These are phyloP conservation scores for Botryosphaeria dothidea DNA, from an alignment of 2,329 filamentous ascomycete genomes.

Conservation along the genomic window DNA sequence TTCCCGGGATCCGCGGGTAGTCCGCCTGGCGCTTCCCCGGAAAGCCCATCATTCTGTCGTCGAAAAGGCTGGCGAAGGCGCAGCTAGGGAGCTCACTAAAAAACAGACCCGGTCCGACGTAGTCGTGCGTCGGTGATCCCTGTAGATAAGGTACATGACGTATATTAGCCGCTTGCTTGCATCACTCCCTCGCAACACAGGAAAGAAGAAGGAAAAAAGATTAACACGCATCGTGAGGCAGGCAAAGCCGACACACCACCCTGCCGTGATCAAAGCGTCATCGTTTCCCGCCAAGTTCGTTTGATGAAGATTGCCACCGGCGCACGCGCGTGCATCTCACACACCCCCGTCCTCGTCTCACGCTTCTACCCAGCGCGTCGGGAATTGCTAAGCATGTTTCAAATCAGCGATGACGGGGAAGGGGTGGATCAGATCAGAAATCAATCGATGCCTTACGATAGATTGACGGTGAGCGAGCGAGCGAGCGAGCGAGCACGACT, in stretches of 20 bases:
- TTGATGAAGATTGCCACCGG: constrained; percentile 3
- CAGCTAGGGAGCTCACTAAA: no score
- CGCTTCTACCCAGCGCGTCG: neutral
- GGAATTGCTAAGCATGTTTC: neutral
- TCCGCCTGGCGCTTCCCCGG: neutral
- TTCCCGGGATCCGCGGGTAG: neutral
- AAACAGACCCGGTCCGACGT: neutral
- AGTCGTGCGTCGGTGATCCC: constrained; percentile 3
- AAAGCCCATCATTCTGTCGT: no score
- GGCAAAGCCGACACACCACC: neutral
- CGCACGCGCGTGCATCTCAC: neutral
- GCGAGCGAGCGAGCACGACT: neutral
- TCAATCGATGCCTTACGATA: neutral
- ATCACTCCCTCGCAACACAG: neutral
- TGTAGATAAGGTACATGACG: neutral
- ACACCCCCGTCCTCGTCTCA: neutral
- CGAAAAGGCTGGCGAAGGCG: neutral
- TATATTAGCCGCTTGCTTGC: neutral
- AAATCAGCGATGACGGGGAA: neutral
- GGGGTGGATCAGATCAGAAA: neutral
- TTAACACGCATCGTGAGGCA: neutral
- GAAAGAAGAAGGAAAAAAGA: neutral
- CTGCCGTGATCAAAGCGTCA: neutral
- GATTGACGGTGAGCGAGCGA: neutral
- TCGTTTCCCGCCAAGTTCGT: neutral